Percentiles rank a stretch among this genome's conserved stretches.
Evolutionary conservation across 768 basidiomycete species (phyloP).

Genomic region (Suillus luteus): DNA sequence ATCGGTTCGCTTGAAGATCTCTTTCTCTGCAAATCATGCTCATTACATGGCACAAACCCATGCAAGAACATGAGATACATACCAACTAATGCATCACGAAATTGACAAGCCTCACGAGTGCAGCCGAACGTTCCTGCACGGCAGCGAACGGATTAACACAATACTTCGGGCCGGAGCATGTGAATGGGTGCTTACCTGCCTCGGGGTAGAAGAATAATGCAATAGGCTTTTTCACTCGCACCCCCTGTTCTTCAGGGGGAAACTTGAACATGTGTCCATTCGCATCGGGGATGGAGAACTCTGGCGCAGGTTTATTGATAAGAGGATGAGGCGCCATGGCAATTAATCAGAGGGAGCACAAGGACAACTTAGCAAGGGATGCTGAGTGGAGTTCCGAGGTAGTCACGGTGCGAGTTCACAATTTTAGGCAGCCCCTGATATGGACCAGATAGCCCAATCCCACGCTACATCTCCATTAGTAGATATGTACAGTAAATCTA

Average conservation of each 20-base stretch:
- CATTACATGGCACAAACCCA: neutral
- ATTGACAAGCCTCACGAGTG: conserved; percentile 80
- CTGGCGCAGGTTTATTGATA: conserved; percentile 65
- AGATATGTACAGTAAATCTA: neutral
- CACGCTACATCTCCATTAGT: conserved; percentile 7
- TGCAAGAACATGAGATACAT: conserved; percentile 22
- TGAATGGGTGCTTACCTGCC: conserved; percentile 48
- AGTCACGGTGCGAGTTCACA: conserved; percentile 7
- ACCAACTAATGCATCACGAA: conserved; percentile 78
- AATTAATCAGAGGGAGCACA: conserved; percentile 8
- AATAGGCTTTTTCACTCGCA: conserved; percentile 45
- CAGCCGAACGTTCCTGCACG: conserved; percentile 69
- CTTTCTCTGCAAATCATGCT: conserved; percentile 48
- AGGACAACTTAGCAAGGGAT: neutral
- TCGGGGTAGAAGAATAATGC: conserved; percentile 81
- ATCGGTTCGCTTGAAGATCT: conserved; percentile 63
- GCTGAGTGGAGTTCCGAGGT: neutral
- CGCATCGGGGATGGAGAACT: conserved; percentile 63
- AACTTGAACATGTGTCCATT: conserved; percentile 63
- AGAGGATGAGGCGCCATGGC: conserved; percentile 52
- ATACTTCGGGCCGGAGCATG: neutral
- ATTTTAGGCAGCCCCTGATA: conserved; percentile 14
- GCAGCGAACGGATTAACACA: conserved; percentile 2
- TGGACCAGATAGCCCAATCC: neutral
- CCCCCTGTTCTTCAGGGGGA: conserved; percentile 53